Evolutionary conservation across 202 grass and related monocot species (phyloP).

Genomic region (Hordeum pubiflorum): DNA sequence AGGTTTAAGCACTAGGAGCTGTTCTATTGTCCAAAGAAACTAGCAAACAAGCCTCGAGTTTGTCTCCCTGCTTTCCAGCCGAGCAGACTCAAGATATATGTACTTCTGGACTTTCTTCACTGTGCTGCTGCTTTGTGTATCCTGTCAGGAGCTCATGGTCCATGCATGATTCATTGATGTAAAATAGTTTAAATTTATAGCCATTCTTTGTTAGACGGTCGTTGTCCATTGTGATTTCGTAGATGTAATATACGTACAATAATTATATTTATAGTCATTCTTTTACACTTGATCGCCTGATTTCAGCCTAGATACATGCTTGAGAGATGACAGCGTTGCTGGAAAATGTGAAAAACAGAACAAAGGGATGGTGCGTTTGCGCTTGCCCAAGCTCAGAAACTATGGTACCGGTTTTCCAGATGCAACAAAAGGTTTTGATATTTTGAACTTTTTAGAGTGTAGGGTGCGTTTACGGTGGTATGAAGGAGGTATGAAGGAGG

Average conservation of each 20-base stretch:
- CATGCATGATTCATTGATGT: slow-evolving; percentile 23
- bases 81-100: neutral
- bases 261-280: slow-evolving; percentile 17
- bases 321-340: neutral
- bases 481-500: too few relatives aligned
- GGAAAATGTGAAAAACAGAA: neutral
- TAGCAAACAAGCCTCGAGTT: neutral
- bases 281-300: neutral
- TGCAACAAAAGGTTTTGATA: neutral
- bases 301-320: neutral
- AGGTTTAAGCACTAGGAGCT: slow-evolving; percentile 1
- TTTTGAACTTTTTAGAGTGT: neutral
- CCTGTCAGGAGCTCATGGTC: neutral
- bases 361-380: neutral
- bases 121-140: slow-evolving; percentile 9
- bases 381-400: neutral
- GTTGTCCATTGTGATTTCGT: neutral
- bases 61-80: neutral
- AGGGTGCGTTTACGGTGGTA: too few relatives aligned
- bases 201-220: neutral
- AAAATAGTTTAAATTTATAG: slow-evolving; percentile 7
- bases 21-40: neutral
- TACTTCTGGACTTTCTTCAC: neutral
- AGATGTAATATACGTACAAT: neutral
- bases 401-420: neutral